Evolutionary conservation across 2,329 filamentous ascomycete species (phyloP).

Genomic region (Lecanicillium sp.): DNA sequence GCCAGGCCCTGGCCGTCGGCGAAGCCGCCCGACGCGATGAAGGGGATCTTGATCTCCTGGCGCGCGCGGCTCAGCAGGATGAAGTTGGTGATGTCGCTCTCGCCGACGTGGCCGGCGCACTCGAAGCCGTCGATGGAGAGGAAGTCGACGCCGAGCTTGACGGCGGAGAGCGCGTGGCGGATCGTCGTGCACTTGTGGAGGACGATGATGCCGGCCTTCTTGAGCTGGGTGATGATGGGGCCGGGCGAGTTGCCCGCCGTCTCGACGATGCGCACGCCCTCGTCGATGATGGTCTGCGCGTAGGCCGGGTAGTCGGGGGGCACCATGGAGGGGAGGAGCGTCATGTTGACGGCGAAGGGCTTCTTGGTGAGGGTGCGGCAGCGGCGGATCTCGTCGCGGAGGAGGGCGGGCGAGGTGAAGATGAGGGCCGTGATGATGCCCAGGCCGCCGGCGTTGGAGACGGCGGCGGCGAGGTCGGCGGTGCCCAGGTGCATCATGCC

Average conservation of each 20-base stretch:
- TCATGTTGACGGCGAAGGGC: slow-evolving; percentile 92
- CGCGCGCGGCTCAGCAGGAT: slow-evolving; percentile 80
- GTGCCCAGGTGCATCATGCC: slow-evolving; percentile 86
- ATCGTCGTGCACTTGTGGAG: slow-evolving; percentile 98
- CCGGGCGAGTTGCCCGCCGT: slow-evolving; percentile 85
- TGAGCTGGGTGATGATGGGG: slow-evolving; percentile 83
- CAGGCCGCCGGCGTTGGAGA: slow-evolving; percentile 75
- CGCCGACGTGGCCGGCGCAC: slow-evolving; percentile 85
- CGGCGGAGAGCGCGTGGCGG: slow-evolving; percentile 80
- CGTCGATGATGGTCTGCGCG: slow-evolving; percentile 86
- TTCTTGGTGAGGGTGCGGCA: slow-evolving; percentile 73
- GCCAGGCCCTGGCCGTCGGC: slow-evolving; percentile 91
- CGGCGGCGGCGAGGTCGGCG: slow-evolving; percentile 69
- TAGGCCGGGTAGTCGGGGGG: slow-evolving; percentile 91
- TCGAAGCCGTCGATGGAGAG: slow-evolving; percentile 96
- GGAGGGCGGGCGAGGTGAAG: slow-evolving; percentile 83
- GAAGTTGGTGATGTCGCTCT: slow-evolving; percentile 84
- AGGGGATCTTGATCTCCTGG: slow-evolving; percentile 78
- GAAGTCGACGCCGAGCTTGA: slow-evolving; percentile 95
- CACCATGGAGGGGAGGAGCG: slow-evolving; percentile 80
- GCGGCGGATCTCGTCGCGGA: slow-evolving; percentile 87
- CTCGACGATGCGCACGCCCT: slow-evolving; percentile 86
- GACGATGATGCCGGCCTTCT: slow-evolving; percentile 70
- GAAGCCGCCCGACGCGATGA: slow-evolving; percentile 94
- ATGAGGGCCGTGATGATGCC: slow-evolving; percentile 85